phyloP scores from a whole-genome alignment of 306 rosid species.

The Trichosanthes cucumerina region DNA sequence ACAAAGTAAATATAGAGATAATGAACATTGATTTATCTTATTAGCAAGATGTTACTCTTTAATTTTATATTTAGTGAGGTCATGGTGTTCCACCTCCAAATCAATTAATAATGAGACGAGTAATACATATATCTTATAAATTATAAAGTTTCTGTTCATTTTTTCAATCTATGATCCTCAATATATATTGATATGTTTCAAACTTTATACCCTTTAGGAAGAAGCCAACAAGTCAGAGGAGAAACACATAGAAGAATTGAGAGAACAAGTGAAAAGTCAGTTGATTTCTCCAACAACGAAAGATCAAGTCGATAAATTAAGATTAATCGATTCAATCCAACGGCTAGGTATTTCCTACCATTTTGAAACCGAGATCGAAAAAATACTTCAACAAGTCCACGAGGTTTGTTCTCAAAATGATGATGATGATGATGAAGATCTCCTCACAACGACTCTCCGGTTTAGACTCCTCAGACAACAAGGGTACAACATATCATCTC shows the following conservation, averaged over 20 bases:
- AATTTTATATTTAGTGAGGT: neutral
- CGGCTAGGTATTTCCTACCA: conserved; percentile 27
- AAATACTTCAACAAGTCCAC: conserved; percentile 4
- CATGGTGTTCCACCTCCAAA: no score
- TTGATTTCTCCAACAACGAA: neutral
- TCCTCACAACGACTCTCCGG: conserved; percentile 17
- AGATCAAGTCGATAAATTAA: conserved; percentile 9
- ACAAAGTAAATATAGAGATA: no score
- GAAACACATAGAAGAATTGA: conserved; percentile 13
- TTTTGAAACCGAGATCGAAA: conserved; percentile 27
- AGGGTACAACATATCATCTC: conserved; percentile 22
- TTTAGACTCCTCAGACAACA: conserved; percentile 44
- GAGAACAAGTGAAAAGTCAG: conserved; percentile 23
- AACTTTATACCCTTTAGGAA: neutral
- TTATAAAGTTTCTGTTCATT: no score
- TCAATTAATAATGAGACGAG: no score
- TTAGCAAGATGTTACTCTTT: neutral
- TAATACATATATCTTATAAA: no score
- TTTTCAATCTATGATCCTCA: no score
- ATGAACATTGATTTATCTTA: no score
- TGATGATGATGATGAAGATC: neutral
- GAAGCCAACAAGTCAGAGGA: neutral
- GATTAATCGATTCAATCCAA: conserved; percentile 25
- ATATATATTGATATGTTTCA: no score
- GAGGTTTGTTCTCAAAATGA: neutral